Base-by-base conservation (phyloP, 1,284 basidiomycete species). In the Ceratobasidium sp. region DNA sequence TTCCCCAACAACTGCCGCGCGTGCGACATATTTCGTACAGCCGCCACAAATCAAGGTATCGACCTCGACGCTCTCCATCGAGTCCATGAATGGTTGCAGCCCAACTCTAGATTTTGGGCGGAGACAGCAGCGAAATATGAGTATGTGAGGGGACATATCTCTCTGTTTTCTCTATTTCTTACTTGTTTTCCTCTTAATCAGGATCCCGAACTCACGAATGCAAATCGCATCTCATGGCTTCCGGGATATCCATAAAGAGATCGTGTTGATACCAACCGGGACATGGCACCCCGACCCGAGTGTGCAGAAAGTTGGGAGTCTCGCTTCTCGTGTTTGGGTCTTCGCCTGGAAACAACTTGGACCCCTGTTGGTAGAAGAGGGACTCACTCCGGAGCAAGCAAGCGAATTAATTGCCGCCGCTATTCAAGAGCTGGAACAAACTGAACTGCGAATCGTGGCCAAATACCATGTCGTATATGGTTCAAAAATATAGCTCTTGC, bases 71-170 rank as follows among this genome's bases (percentile, higher is more conserved):
- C 55, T 18, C 35, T 50, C 14, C 35, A 59, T 41, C 55, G 59
- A 9, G 4, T 71, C n/a, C 43, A 43, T 13, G 44, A 71, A 1
- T 71, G 67, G 67, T 16, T 71, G n/a, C 43, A 21, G 21, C 67
- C 67, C 7, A 43, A 52, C 18, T 59, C 55, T n/a, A 23, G 23
- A 9, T 71, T 58, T n/a, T 71, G 67, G 67, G 50, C 44, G 7
- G 26, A 46, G 28, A 52, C 35, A 4, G 55, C 43, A 13, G 55
- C 30, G 14, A 71, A 69, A 32, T 57, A 69, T 21, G 35, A 21
- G 64, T 57, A 57, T n/a, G 64, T 35, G n/a, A n/a, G n/a, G n/a
- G n/a, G n/a, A n/a, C n/a, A n/a, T n/a, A n/a, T n/a, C 35, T 11
- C 35, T 38, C 35, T 5, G 35, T 11, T 11, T 38, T 11, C 4